Base-by-base conservation (phyloP, 176 grass and related monocot species). In the Chloris gayana region DNA sequence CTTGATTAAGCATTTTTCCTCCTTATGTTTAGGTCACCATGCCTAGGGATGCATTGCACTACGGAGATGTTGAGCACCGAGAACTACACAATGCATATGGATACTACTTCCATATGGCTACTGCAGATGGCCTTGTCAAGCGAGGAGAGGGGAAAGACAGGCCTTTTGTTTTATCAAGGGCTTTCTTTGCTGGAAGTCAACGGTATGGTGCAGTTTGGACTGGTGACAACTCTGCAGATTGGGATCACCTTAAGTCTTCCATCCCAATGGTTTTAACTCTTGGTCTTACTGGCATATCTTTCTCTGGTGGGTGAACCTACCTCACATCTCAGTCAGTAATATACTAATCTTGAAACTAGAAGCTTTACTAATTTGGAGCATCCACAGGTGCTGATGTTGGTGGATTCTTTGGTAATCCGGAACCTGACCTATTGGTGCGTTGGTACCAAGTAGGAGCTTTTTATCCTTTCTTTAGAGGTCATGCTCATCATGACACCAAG, bases 51-150 rank as follows among this genome's bases (percentile, higher is more conserved):
- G 88, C 88, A 13, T 37, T 93, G 79, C 97, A 99, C 44, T 82
- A 85, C 27, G 90, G 90, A 79, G 88, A 96, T 77, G 90, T 85
- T 58, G 97, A 99, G 74, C 97, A 96, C 60, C 54, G 97, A 51
- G 97, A 99, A 88, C 64, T 99, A 70, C 97, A 99, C 62, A 99
- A 99, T 84, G 92, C 97, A 64, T 99, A 99, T 76, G 97, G 97
- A 37, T 99, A 99, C 65, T 99, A 99, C 82, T 99, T 99, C 83
- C 97, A 99, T 87, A 99, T 96, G 97, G 97, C 97, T 84, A 87
- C 97, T 35, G 80, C 89, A 64, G 73, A 84, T 82, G 95, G 95
- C n/a, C 89, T 98, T 76, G 51, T 98, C 74, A 98, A 93, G 76
- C 82, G 97, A 63, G 88, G 91, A 33, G 76, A 95, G 45, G 86